Conservation (phyloP, 805 yeast species). For the Debaryomyces prosopidis region DNA sequence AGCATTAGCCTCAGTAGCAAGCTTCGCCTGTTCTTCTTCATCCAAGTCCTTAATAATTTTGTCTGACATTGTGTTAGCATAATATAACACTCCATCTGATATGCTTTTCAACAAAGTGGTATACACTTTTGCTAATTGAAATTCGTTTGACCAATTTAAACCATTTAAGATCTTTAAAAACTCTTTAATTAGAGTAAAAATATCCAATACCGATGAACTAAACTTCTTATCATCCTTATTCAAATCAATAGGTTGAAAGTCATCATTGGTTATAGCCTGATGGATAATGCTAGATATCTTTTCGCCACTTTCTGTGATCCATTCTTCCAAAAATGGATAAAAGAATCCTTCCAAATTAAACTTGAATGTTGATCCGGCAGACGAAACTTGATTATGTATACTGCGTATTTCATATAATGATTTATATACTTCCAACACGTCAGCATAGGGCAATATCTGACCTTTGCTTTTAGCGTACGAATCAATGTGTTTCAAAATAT, state of each 20-base stretch:
- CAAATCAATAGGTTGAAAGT: constrained; percentile 51
- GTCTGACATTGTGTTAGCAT: constrained; percentile 42
- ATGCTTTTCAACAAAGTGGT: constrained; percentile 63
- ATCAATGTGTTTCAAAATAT: constrained; percentile 51
- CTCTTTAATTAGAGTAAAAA: constrained; percentile 62
- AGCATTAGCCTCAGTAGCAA: constrained; percentile 15
- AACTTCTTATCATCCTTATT: constrained; percentile 39
- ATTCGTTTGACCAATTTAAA: constrained; percentile 65
- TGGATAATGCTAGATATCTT: constrained; percentile 50
- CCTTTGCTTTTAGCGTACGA: constrained; percentile 34
- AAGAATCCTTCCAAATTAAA: constrained; percentile 60
- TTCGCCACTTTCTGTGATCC: constrained; percentile 46
- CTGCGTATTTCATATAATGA: constrained; percentile 53
- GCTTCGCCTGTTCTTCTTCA: constrained; percentile 25
- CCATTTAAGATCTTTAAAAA: constrained; percentile 56
- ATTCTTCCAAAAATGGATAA: constrained; percentile 35
- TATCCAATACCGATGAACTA: constrained; percentile 67
- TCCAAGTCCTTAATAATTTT: constrained; percentile 45
- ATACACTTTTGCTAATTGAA: constrained; percentile 61
- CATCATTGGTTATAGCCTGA: constrained; percentile 59
- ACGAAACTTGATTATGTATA: constrained; percentile 49
- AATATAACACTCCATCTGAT: constrained; percentile 57
- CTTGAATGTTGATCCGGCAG: constrained; percentile 40
- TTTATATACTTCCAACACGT: constrained; percentile 58
- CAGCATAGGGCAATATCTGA: constrained; percentile 47